These are phyloP conservation scores for Galium porrigens DNA, from an alignment of 305 asterid genomes.

Conservation along the genomic window DNA sequence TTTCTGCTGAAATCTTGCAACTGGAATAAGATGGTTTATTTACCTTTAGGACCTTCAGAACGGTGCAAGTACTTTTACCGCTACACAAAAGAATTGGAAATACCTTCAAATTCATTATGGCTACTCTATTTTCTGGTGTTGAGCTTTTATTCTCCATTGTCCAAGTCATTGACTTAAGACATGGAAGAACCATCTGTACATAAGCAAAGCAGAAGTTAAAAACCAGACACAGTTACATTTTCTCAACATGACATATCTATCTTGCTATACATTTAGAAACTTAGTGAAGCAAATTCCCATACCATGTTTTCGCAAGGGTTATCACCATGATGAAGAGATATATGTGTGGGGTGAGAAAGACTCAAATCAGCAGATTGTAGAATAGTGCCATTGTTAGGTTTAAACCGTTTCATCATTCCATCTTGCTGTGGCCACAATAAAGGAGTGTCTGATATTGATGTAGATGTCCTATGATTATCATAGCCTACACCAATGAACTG, in stretches of 20 bases:
- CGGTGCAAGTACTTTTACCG: not conserved
- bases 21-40: slow-evolving; percentile 27
- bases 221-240: slow-evolving; percentile 8
- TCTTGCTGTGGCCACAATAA: slow-evolving; percentile 66
- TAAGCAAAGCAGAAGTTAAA: slow-evolving; percentile 13
- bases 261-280: slow-evolving; percentile 9
- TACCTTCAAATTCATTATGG: slow-evolving; percentile 75
- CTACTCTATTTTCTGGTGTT: slow-evolving; percentile 52
- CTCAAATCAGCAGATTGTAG: slow-evolving; percentile 35
- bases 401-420: slow-evolving; percentile 39
- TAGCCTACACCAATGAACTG: slow-evolving; percentile 34
- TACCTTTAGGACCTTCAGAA: slow-evolving; percentile 2
- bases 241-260: not conserved
- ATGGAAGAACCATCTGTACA: slow-evolving; percentile 51
- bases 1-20: slow-evolving; percentile 55
- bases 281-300: slow-evolving; percentile 13
- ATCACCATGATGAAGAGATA: slow-evolving; percentile 40
- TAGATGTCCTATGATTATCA: slow-evolving; percentile 37
- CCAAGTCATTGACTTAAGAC: slow-evolving; percentile 87
- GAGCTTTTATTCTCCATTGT: slow-evolving; percentile 65
- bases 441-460: slow-evolving; percentile 41
- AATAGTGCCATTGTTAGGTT: slow-evolving; percentile 45
- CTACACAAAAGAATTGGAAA: slow-evolving; percentile 11
- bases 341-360: slow-evolving; percentile 40
- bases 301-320: slow-evolving; percentile 51